Evolutionary conservation across 2,329 filamentous ascomycete genomes (phyloP).

Genomic region (Clarireedia sp.): DNA sequence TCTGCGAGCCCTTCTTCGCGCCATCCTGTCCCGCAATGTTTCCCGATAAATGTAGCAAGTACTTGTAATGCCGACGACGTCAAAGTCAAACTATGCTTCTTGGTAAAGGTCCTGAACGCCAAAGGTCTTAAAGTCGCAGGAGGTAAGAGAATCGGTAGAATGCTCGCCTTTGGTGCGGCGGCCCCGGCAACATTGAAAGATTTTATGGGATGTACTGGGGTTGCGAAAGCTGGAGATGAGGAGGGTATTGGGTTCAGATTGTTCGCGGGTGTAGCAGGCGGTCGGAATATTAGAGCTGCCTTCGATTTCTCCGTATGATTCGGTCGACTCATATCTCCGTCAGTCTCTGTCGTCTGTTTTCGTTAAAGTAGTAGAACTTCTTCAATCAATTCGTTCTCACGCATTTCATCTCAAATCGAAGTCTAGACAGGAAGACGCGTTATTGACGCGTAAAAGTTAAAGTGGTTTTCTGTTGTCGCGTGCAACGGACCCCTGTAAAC

Average conservation of each 20-base stretch:
- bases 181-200: slow-evolving; percentile 38
- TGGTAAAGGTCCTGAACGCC: slow-evolving; percentile 92
- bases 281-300: slow-evolving; percentile 25
- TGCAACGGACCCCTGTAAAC: slow-evolving; percentile 1
- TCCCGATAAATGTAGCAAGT: slow-evolving; percentile 81
- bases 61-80: slow-evolving; percentile 79
- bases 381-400: not conserved
- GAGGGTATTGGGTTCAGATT: slow-evolving; percentile 61
- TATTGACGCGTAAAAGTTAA: slow-evolving; percentile 10
- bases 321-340: slow-evolving; percentile 22
- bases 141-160: slow-evolving; percentile 84
- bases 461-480: slow-evolving; percentile 7
- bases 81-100: slow-evolving; percentile 91
- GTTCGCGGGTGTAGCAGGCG: slow-evolving; percentile 21
- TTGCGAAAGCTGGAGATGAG: slow-evolving; percentile 84
- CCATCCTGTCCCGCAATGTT: slow-evolving; percentile 93
- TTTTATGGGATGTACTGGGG: slow-evolving; percentile 70
- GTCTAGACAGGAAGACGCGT: slow-evolving; percentile 13
- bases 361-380: not conserved
- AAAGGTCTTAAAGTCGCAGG: slow-evolving; percentile 79
- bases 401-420: not conserved
- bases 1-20: slow-evolving; percentile 90
- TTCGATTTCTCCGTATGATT: slow-evolving; percentile 20
- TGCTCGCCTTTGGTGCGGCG: slow-evolving; percentile 32
- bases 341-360: not conserved